Evolutionary conservation across 306 rosid species (phyloP).

Genomic region (Acmispon strigosus): DNA sequence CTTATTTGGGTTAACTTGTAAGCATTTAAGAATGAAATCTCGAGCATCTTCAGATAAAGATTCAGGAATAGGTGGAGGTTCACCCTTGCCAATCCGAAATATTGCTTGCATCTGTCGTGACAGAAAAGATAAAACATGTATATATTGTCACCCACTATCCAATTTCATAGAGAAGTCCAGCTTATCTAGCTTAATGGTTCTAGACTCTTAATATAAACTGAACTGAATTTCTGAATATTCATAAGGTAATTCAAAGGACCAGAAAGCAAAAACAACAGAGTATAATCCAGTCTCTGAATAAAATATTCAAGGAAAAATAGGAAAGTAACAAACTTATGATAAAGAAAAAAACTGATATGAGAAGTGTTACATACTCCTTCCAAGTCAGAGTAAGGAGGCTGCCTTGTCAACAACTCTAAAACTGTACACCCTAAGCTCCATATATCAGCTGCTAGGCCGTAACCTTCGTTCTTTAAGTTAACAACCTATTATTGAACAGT

Average conservation of each 20-base stretch:
- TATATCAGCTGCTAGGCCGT: constrained; percentile 59
- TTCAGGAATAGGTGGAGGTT: constrained; percentile 44
- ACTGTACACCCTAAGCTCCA: constrained; percentile 67
- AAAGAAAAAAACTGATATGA: background rate
- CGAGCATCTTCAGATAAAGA: constrained; percentile 36
- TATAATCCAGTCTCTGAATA: background rate
- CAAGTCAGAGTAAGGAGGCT: constrained; percentile 47
- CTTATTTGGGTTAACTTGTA: constrained; percentile 41
- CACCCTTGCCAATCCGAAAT: constrained; percentile 43
- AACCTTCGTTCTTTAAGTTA: constrained; percentile 34
- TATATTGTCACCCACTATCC: background rate
- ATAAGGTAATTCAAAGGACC: background rate
- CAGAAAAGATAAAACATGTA: background rate
- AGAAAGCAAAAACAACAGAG: background rate
- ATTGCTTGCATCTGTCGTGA: constrained; percentile 43
- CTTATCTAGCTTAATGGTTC: background rate
- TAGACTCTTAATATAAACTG: background rate
- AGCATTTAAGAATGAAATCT: constrained; percentile 42
- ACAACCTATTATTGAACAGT: constrained; percentile 38
- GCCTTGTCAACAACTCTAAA: constrained; percentile 44
- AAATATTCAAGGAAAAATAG: background rate
- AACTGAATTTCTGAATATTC: background rate
- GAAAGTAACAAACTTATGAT: background rate
- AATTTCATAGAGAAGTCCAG: background rate
- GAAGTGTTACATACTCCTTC: constrained; percentile 43